phyloP scores from a whole-genome alignment of 495 filamentous ascomycete species.

The Podospora anserina region DNA sequence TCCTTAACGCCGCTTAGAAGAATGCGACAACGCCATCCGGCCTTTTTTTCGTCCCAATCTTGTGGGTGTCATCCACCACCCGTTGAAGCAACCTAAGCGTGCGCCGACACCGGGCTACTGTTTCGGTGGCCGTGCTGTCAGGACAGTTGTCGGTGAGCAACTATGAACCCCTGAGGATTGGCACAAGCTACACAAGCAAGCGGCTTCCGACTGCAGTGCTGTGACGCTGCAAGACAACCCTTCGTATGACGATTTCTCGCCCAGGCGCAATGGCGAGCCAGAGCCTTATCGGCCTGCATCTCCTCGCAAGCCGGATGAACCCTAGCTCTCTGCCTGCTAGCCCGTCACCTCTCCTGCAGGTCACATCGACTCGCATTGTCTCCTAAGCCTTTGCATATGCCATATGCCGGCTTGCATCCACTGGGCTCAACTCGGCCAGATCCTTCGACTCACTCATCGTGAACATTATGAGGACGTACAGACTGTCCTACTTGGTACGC shows the following conservation, averaged over 20 bases:
- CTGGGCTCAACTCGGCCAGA: not conserved
- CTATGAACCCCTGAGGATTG: not conserved
- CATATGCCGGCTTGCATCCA: not conserved
- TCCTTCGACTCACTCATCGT: not conserved
- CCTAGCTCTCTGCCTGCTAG: not conserved
- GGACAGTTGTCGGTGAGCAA: not conserved
- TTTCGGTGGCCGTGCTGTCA: not conserved
- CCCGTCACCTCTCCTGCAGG: not conserved
- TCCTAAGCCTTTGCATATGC: not conserved
- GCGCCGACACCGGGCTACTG: not conserved
- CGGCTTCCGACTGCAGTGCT: constrained; percentile 8
- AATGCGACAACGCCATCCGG: constrained; percentile 1
- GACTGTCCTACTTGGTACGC: not conserved
- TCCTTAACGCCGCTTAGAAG: not conserved
- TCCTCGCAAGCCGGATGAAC: not conserved
- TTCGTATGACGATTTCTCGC: constrained; percentile 2
- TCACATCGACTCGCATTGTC: not conserved
- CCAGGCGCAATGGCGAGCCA: constrained; percentile 24
- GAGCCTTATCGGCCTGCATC: constrained; percentile 31
- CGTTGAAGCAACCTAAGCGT: not conserved
- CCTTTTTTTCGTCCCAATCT: not conserved
- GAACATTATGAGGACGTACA: not conserved
- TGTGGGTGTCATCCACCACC: not conserved
- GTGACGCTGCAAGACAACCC: constrained; percentile 7
- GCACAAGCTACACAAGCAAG: not conserved